Conservation (phyloP, 75 land plant species). For the Larix kaempferi region DNA sequence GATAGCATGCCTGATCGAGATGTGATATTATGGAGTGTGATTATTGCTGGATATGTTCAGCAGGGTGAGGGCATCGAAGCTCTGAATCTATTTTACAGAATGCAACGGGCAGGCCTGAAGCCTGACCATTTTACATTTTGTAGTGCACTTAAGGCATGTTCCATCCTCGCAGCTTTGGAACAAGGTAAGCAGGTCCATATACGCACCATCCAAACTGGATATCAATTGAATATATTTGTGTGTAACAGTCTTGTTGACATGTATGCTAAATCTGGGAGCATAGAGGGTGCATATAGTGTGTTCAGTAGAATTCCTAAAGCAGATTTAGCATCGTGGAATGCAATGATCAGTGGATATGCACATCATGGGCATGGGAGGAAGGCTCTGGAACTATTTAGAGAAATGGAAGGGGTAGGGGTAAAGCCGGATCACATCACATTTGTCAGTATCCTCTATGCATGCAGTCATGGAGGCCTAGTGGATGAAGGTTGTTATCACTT, state of each 20-base stretch:
- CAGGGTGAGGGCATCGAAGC: constrained; percentile 25
- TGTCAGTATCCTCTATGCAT: constrained; percentile 42
- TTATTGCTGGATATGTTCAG: constrained; percentile 36
- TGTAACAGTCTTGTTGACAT: constrained; percentile 44
- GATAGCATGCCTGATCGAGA: constrained; percentile 27
- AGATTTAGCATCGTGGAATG: constrained; percentile 28
- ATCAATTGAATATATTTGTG: constrained; percentile 27
- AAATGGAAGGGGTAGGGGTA: constrained; percentile 15
- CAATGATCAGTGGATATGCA: constrained; percentile 48
- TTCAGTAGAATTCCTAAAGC: constrained; percentile 3
- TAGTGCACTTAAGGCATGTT: constrained; percentile 29
- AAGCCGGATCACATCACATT: constrained; percentile 42
- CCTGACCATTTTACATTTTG: constrained; percentile 50
- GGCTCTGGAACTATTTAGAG: constrained; percentile 26
- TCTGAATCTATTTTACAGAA: constrained; percentile 30
- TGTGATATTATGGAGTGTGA: constrained; percentile 46
- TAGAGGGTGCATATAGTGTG: constrained; percentile 22
- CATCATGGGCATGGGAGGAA: constrained; percentile 24
- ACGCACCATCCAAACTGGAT: constrained; percentile 25
- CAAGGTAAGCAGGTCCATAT: constrained; percentile 45
- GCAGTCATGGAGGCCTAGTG: constrained; percentile 41
- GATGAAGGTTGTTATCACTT: constrained; percentile 42
- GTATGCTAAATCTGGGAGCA: constrained; percentile 41
- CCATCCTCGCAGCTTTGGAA: constrained; percentile 19
- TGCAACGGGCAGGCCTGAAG: constrained; percentile 28